Percentiles rank a stretch among this genome's conserved stretches.
These are phyloP conservation scores for Acanthamoeba healyi DNA, from an alignment of 208 protist species.

Conservation along the genomic window DNA sequence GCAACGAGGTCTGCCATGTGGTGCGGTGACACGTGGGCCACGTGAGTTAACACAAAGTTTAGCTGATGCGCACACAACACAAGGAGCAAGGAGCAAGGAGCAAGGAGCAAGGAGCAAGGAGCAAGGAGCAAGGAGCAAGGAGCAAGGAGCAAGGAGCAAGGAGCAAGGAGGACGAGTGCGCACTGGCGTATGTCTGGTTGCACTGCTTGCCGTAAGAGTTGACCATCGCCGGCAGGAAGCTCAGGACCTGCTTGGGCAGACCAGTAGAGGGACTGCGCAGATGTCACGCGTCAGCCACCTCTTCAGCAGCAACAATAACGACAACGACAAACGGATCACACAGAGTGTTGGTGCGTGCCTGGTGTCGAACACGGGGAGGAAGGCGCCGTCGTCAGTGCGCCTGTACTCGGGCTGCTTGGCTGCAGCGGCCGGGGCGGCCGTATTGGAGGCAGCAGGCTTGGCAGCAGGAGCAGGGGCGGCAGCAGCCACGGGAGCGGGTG, in stretches of 20 bases:
- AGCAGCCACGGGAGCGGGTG: background rate
- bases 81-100: too few species aligned
- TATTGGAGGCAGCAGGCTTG: background rate
- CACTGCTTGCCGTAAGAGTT: constrained; percentile 45
- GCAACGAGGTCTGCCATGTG: background rate
- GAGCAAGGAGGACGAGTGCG: background rate
- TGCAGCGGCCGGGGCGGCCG: background rate
- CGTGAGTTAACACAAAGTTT: too few species aligned
- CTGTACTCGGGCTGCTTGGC: constrained; percentile 24
- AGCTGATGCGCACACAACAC: too few species aligned
- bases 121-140: too few species aligned
- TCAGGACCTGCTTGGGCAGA: background rate
- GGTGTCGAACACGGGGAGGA: constrained; percentile 45
- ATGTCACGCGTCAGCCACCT: too few species aligned
- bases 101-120: too few species aligned
- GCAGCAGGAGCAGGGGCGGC: background rate
- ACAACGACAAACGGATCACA: background rate
- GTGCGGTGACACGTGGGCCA: too few species aligned
- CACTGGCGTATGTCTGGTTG: background rate
- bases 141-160: too few species aligned
- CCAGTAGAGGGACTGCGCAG: background rate
- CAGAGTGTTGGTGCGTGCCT: background rate
- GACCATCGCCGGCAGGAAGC: constrained; percentile 52
- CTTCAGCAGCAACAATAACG: background rate
- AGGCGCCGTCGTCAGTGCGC: background rate